Base-by-base conservation (phyloP, 1,284 basidiomycete species). In the Heterobasidion occidentale region DNA sequence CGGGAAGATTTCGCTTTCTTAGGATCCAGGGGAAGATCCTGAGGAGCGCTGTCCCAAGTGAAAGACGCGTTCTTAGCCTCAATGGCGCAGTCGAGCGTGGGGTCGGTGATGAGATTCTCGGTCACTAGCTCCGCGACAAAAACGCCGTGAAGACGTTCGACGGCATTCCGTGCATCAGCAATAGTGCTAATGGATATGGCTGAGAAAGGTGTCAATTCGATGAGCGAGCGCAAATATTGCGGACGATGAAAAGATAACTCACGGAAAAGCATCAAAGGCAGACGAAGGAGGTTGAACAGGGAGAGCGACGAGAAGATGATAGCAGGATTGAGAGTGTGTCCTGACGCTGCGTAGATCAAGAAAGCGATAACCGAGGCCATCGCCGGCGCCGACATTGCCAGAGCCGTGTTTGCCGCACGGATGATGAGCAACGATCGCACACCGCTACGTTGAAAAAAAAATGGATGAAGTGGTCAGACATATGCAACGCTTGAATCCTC, bases 351-450 rank as follows among this genome's bases (percentile, higher is more conserved):
- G 70, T 95, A 96, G 1, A 88, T 86, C 56, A 95, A 77, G 65
- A 98, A 96, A 0, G 92, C 83, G 35, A 97, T 65, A 17, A 98
- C 90, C 9, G 91, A 86, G 0, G 92, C 92, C 27, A 98, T 71
- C 3, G 85, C 80, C 0, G 94, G 93, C 60, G 94, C 73, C 46
- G 84, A 82, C 70, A 89, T 75, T 0, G 85, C 82, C 8, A 87
- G 72, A 12, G 83, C 83, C 60, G 79, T 86, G 65, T 86, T 86
- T 1, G 77, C 88, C 0, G 89, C 77, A 49, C 91, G 84, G 46
- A 90, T 74, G 60, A 94, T 69, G 46, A 95, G 74, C 27, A 97
- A 72, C 0, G 79, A 78, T 46, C 93, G 85, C 54, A 96, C 84
- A 63, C 90, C 86, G 17, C 80, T 81, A 46, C 59, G 27, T 45